Evolutionary conservation across 805 yeast genomes (phyloP).

Genomic region (Saccharomycopsis amapae): DNA sequence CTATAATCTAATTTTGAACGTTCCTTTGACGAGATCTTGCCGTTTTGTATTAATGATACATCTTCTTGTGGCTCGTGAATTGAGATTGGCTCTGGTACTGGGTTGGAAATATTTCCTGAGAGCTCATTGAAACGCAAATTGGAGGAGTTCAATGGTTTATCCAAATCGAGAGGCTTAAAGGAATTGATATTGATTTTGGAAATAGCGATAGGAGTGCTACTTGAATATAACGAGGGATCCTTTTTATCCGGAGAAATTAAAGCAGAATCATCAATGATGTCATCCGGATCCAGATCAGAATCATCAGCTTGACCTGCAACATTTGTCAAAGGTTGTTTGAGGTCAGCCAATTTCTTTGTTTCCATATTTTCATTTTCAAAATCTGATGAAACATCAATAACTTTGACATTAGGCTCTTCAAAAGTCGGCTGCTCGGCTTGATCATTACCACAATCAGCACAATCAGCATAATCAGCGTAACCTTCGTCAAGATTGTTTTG

Average conservation of each 20-base stretch:
- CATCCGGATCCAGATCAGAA: constrained; percentile 1
- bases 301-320: neutral
- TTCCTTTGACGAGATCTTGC: neutral
- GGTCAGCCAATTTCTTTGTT: neutral
- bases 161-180: neutral
- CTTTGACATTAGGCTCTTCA: neutral
- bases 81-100: too few species aligned
- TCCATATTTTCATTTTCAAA: neutral
- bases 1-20: constrained; percentile 12
- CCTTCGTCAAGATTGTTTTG: too few species aligned
- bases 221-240: constrained; percentile 20
- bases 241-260: constrained; percentile 21
- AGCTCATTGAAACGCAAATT: neutral
- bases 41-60: too few species aligned
- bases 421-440: too few species aligned
- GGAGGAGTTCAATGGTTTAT: neutral
- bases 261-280: constrained; percentile 19
- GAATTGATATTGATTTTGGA: neutral
- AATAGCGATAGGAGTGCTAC: constrained; percentile 10
- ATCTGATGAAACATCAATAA: neutral
- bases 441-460: too few species aligned
- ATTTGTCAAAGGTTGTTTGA: neutral
- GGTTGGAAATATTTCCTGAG: neutral
- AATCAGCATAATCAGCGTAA: too few species aligned
- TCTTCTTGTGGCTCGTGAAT: too few species aligned